Conservation (phyloP, 306 rosid genomes). For the Comarum palustre region DNA sequence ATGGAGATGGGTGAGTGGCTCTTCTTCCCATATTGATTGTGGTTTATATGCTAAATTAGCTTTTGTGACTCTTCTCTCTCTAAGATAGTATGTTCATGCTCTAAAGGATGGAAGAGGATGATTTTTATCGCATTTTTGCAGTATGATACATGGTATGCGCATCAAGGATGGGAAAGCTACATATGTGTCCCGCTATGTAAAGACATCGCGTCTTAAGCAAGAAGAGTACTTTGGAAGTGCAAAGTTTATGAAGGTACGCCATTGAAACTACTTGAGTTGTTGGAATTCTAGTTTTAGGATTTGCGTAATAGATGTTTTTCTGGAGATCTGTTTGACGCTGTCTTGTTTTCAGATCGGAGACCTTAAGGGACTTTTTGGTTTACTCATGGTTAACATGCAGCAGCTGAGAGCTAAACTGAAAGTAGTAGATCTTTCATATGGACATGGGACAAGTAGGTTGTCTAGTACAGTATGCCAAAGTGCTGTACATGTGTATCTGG, state of each 20-base stretch:
- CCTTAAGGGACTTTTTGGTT: constrained; percentile 78
- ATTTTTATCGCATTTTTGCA: constrained; percentile 27
- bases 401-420: constrained; percentile 70
- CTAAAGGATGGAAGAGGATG: not conserved
- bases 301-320: constrained; percentile 13
- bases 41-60: not conserved
- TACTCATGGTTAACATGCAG: constrained; percentile 73
- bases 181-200: constrained; percentile 79
- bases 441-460: constrained; percentile 67
- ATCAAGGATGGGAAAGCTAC: constrained; percentile 91
- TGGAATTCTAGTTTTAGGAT: not conserved
- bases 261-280: not conserved
- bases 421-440: constrained; percentile 71
- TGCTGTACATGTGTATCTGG: not conserved
- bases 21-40: constrained; percentile 7
- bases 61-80: too few relatives aligned
- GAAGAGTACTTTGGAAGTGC: constrained; percentile 82
- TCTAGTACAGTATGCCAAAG: not conserved
- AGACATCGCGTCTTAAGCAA: constrained; percentile 84
- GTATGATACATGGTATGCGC: constrained; percentile 95
- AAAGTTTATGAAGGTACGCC: constrained; percentile 77
- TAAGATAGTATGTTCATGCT: not conserved
- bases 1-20: constrained; percentile 89
- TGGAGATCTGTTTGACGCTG: constrained; percentile 18
- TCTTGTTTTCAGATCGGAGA: constrained; percentile 70